Conservation (phyloP, 257 asterid genomes). For the Plantago elongata region DNA sequence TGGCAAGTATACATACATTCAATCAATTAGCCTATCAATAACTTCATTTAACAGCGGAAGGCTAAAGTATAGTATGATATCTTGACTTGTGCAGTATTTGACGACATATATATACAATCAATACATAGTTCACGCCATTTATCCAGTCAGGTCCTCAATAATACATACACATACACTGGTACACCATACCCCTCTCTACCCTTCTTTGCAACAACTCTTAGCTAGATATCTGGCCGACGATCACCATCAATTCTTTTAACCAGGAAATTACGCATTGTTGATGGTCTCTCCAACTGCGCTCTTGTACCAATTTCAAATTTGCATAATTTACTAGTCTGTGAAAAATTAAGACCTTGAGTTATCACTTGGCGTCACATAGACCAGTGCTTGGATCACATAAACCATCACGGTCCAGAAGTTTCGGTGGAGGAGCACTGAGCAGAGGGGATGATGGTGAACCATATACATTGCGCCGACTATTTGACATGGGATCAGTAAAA, state of each 20-base stretch:
- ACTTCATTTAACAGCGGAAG: no score
- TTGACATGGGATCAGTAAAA: no score
- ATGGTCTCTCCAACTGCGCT: not conserved
- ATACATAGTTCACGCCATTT: no score
- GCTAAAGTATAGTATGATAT: no score
- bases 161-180: no score
- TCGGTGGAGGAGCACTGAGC: conserved; percentile 83
- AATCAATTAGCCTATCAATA: no score
- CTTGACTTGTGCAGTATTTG: no score
- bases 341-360: not conserved
- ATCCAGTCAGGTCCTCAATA: no score
- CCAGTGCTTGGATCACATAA: conserved; percentile 78
- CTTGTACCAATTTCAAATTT: not conserved
- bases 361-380: conserved; percentile 63
- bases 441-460: conserved; percentile 95
- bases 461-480: conserved; percentile 76
- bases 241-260: not conserved
- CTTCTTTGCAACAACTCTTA: not conserved
- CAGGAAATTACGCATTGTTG: not conserved
- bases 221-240: not conserved
- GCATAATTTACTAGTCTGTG: not conserved
- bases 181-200: no score
- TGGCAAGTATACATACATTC: no score
- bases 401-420: conserved; percentile 89
- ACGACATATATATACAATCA: no score